Conservation (phyloP, 2,329 filamentous ascomycete species). For the Xylaria sp. region DNA sequence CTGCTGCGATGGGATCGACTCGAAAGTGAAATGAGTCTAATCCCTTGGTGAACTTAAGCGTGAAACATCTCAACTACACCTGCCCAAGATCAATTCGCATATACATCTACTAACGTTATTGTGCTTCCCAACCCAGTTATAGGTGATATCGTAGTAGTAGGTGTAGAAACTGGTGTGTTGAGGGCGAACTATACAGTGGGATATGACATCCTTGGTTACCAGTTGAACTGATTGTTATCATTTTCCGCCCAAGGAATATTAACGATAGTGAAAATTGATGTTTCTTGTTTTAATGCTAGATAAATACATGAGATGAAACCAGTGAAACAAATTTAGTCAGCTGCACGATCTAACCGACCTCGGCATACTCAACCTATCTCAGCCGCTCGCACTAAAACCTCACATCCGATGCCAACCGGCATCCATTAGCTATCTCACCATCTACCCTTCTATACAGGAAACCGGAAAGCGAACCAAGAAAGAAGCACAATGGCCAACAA, state of each 20-base stretch:
- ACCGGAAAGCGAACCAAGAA: not conserved
- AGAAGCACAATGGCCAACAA: conserved; percentile 11
- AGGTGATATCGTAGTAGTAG: not conserved
- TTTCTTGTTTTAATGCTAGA: not conserved
- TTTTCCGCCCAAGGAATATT: not conserved
- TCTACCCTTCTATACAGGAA: not conserved
- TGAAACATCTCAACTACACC: too few species aligned
- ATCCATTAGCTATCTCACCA: not conserved
- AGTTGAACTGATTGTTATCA: not conserved
- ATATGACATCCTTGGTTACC: not conserved
- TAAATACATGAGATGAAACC: not conserved
- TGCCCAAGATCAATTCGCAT: not conserved
- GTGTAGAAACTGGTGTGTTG: not conserved
- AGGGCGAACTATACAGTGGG: not conserved
- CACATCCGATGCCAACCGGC: not conserved
- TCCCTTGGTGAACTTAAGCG: not conserved
- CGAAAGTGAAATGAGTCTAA: not conserved
- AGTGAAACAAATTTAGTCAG: conserved; percentile 14
- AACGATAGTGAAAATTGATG: not conserved
- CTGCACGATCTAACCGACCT: conserved; percentile 6
- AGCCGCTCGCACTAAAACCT: conserved; percentile 6
- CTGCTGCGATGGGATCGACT: not conserved
- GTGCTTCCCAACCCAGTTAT: not conserved
- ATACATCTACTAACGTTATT: too few species aligned
- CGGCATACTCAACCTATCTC: conserved; percentile 14